Conservation (phyloP, 345 rosid species). For the Capsella bursapastoris region DNA sequence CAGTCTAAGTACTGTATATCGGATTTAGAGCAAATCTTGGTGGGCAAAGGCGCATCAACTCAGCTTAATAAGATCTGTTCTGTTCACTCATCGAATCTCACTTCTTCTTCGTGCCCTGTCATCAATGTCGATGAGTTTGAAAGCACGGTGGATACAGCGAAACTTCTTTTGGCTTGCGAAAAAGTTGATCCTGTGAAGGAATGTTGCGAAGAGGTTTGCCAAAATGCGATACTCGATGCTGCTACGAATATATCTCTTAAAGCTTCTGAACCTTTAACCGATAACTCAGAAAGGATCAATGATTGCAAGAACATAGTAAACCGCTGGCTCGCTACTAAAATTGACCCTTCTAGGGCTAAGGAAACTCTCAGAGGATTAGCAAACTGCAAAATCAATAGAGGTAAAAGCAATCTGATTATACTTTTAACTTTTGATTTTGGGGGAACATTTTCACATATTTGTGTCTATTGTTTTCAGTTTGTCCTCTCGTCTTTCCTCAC, state of each 20-base stretch:
- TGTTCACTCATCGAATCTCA: constrained; percentile 69
- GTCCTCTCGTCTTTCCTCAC: constrained; percentile 86
- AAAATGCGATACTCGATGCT: constrained; percentile 82
- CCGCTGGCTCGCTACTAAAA: constrained; percentile 90
- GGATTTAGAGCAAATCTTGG: constrained; percentile 82
- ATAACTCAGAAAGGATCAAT: constrained; percentile 61
- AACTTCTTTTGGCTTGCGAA: constrained; percentile 77
- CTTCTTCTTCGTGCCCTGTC: constrained; percentile 85
- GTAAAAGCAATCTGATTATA: constrained; percentile 46
- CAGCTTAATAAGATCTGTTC: constrained; percentile 65
- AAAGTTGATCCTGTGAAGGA: constrained; percentile 88
- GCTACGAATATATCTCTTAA: constrained; percentile 67
- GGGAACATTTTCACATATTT: not conserved
- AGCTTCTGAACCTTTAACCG: constrained; percentile 61
- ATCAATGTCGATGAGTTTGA: constrained; percentile 75
- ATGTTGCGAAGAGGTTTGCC: constrained; percentile 85
- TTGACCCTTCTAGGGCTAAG: constrained; percentile 64
- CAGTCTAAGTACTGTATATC: constrained; percentile 75
- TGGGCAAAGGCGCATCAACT: constrained; percentile 70
- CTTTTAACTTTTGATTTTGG: not conserved
- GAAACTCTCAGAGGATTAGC: constrained; percentile 83
- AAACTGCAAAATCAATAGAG: constrained; percentile 85
- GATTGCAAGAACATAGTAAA: constrained; percentile 76
- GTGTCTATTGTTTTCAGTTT: constrained; percentile 57
- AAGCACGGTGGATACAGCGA: constrained; percentile 62